Base-by-base conservation (phyloP, 495 filamentous ascomycete genomes). In the Platismatia glauca region DNA sequence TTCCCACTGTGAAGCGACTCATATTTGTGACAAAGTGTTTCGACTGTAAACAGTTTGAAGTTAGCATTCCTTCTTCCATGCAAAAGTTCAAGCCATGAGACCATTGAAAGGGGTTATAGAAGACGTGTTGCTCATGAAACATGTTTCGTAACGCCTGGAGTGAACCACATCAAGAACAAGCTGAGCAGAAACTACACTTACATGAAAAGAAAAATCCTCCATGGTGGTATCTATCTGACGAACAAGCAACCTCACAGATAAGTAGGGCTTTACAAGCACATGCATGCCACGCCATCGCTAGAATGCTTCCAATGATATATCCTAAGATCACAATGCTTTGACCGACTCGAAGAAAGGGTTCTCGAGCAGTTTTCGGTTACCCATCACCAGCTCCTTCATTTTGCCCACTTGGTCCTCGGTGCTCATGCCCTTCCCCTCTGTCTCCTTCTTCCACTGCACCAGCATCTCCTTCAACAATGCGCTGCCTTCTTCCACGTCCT, bases 271-370 rank as follows among this genome's bases (percentile, higher is more conserved):
- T 53, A 34, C 1, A 61, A 31, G 31, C 15, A 37, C 12, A 20
- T 44, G 37, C 9, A 24, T 33, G 6, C 15, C 12, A 64, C 7
- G 38, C 43, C 57, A 43, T 33, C 55, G 43, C 55, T 50, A 27
- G 57, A 58, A 31, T 58, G 55, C 37, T 41, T 48, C 18, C 37
- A 62, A 43, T 41, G 37, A 33, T 16, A 4, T 31, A 35, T 53
- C 13, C n/a, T 39, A 50, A 53, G 72, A 56, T 66, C 33, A 97
- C 70, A 97, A 74, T 58, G 88, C 82, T 78, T 88, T 87, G 31
- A 97, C 84, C n/a, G 85, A 84, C 74, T 91, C 80, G 71, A 97
- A 97, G 64, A 97, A 95, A 27, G 88, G 89, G 72, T 96, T 97
- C 44, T 79, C 82, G 63, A 87, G 73, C 70, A 99, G 76, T 70